These are phyloP conservation scores for Blastomyces parvus DNA, from an alignment of 2,329 filamentous ascomycete genomes.

Conservation along the genomic window DNA sequence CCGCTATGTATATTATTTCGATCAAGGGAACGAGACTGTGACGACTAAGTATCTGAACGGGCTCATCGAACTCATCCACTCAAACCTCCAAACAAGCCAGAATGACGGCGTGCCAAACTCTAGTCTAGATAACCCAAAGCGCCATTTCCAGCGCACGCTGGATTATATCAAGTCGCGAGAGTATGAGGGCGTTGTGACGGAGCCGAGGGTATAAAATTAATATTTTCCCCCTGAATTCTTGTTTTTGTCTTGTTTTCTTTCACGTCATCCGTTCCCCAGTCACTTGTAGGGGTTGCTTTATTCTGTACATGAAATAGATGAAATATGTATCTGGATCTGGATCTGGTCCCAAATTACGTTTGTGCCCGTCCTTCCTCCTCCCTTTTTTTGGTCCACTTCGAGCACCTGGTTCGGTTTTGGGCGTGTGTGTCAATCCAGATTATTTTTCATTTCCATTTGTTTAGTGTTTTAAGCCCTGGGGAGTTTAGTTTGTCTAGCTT, in stretches of 20 bases:
- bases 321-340: not conserved
- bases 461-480: not conserved
- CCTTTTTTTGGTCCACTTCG: not conserved
- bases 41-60: slow-evolving; percentile 98
- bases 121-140: slow-evolving; percentile 77
- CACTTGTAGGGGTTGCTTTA: not conserved
- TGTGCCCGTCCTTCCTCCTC: not conserved
- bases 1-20: slow-evolving; percentile 98
- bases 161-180: slow-evolving; percentile 87
- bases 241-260: no score
- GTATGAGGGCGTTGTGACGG: slow-evolving; percentile 81
- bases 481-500: not conserved
- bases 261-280: not conserved
- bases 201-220: slow-evolving; percentile 40
- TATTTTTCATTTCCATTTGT: not conserved
- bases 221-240: not conserved
- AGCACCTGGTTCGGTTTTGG: not conserved
- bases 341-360: not conserved
- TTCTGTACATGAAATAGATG: slow-evolving; percentile 7
- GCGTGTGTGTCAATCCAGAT: not conserved
- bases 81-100: slow-evolving; percentile 79
- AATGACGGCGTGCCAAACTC: slow-evolving; percentile 49
- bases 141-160: slow-evolving; percentile 88
- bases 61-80: slow-evolving; percentile 95
- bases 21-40: slow-evolving; percentile 96